A percentile compares a stretch with the other conserved stretches of the same genome.
These are phyloP conservation scores for Jamesozyma rosinii DNA, from an alignment of 805 yeast genomes.

Conservation along the genomic window DNA sequence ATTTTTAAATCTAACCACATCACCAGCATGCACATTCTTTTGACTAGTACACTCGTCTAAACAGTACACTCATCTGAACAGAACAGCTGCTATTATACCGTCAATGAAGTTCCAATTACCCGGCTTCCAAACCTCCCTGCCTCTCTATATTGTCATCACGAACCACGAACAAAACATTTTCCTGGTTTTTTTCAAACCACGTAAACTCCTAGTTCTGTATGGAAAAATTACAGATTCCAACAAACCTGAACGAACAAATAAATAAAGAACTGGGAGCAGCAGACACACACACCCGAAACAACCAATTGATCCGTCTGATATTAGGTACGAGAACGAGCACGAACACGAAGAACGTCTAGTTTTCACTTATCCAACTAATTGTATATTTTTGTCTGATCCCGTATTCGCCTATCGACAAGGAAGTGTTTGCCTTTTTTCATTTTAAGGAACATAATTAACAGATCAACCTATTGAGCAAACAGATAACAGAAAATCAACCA, in stretches of 20 bases:
- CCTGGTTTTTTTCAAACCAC: slow-evolving; percentile 2
- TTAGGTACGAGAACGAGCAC: not conserved
- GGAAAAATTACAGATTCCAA: not conserved
- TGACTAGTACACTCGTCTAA: too few relatives aligned
- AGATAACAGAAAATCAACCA: too few relatives aligned
- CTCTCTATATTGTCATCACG: not conserved
- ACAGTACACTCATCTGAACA: too few relatives aligned
- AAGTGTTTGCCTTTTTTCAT: not conserved
- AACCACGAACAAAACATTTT: not conserved
- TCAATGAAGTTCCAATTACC: too few relatives aligned
- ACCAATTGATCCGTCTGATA: too few relatives aligned
- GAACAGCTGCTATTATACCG: too few relatives aligned
- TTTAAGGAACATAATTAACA: not conserved
- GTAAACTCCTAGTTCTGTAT: not conserved
- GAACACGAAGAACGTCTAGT: not conserved
- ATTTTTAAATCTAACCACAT: not conserved
- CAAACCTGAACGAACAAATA: not conserved
- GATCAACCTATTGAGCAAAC: not conserved
- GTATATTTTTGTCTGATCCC: not conserved
- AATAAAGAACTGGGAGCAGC: not conserved
- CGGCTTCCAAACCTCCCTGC: too few relatives aligned
- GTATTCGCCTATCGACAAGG: not conserved
- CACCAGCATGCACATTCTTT: too few relatives aligned
- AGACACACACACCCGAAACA: too few relatives aligned
- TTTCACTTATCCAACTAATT: not conserved